Percentiles rank a stretch among this genome's conserved stretches.
Conservation (phyloP, 805 yeast species). For the Ogataea minuta region DNA sequence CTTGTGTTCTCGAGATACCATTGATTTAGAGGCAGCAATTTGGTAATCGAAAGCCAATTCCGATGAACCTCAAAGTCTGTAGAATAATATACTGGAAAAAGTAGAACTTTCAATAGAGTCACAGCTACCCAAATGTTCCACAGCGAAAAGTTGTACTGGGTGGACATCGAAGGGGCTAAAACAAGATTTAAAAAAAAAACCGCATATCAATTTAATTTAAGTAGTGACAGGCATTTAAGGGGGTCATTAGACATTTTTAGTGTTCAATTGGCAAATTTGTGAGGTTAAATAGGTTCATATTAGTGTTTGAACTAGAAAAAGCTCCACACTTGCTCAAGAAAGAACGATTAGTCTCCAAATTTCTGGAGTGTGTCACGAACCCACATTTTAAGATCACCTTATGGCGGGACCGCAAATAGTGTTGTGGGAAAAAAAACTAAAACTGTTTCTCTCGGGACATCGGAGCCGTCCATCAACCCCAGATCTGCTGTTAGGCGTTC, state of each 20-base stretch:
- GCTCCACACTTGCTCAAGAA: too few species aligned
- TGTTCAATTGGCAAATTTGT: not conserved
- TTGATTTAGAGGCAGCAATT: constrained; percentile 62
- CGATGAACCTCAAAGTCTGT: constrained; percentile 98
- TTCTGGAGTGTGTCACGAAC: too few species aligned
- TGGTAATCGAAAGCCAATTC: constrained; percentile 93
- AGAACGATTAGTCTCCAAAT: too few species aligned
- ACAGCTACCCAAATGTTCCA: constrained; percentile 69
- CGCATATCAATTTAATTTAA: too few species aligned
- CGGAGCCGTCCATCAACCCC: constrained; percentile 1
- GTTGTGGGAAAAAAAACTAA: not conserved
- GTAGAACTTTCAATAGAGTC: constrained; percentile 53
- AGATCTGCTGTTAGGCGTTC: not conserved
- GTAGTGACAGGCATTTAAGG: constrained; percentile 1
- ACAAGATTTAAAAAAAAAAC: not conserved
- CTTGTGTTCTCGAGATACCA: constrained; percentile 83
- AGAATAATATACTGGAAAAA: constrained; percentile 82
- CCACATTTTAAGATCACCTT: constrained; percentile 6
- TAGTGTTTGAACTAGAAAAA: too few species aligned
- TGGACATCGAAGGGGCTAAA: constrained; percentile 4
- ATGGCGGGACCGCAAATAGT: constrained; percentile 5
- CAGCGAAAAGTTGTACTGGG: constrained; percentile 44
- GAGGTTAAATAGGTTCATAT: too few species aligned
- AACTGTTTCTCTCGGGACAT: not conserved
- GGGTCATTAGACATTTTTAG: not conserved